Base-by-base conservation (phyloP, 2,329 filamentous ascomycete genomes). In the Chrysoporthe austroafricana region DNA sequence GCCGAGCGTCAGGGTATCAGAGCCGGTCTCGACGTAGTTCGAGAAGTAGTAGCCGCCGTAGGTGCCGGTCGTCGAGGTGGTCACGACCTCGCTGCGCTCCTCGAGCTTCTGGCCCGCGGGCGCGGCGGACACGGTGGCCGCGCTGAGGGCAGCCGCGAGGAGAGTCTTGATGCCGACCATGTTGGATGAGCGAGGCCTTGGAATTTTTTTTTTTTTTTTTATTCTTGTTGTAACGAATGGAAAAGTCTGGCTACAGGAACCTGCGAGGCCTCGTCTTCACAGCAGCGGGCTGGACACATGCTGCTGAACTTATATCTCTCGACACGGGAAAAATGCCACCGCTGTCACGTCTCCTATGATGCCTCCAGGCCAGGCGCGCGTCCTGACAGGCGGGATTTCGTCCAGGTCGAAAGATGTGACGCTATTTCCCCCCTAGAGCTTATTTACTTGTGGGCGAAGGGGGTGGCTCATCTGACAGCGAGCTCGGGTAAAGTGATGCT, bases 1-100 rank as follows among this genome's bases (percentile, higher is more conserved):
- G 4, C 63, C 63, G 26, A 66, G 36, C 7, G 63, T 66, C 48
- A 66, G 21, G 32, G 46, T 9, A 11, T 63, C 61, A 7, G 63
- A 32, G 14, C 63, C 57, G 2, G 14, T 66, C 63, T 66, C 63
- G 63, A 66, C 54, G 57, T 66, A 66, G 21, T 54, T 61, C 13
- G 63, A 66, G 46, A 46, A 66, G 36, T 61, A 66, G 9, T 66
- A 61, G 13, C 63, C 57, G 3, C 57, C 63, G 26, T 44, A 56
- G 1, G 46, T 61, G 21, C 63, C 63, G 2, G 63, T 61, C 7
- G 36, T 46, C 32, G 63, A 66, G 13, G 57, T 11, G 1, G 63
- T 66, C 13, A 66, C 18, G 36, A 60, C 58, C 14, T 56, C 34
- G 18, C 50, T 50, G 39, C 63, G 63, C 36, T 42, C 39, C 57